Base-by-base conservation (phyloP, 768 basidiomycete genomes). In the Hericium coralloides region DNA sequence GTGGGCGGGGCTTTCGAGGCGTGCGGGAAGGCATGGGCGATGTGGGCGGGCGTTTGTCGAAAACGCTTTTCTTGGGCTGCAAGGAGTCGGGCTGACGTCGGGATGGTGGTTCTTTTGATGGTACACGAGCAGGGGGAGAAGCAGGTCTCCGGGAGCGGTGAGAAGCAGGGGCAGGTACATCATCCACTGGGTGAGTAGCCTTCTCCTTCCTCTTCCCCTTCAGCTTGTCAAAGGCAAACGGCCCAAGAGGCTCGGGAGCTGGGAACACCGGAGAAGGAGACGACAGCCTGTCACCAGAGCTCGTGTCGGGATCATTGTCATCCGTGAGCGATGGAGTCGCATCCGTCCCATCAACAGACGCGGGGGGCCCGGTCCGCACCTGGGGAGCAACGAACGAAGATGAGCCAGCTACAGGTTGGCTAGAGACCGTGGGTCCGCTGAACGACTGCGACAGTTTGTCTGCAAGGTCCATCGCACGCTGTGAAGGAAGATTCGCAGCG, bases 41-140 rank as follows among this genome's bases (percentile, higher is more conserved):
- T 20, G 73, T 74, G 0, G 87, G 87, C 0, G 75, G 76, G 1
- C 88, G 83, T 59, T 74, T 81, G 41, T 79, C 75, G 62, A 89
- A 84, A 4, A 80, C 25, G 62, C 77, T 52, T 15, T n/a, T 41
- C 0, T 37, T 17, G 36, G 53, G 23, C 20, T 31, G 52, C 26
- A 41, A 14, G 12, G 52, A 38, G 47, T 25, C 55, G 51, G 0
- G 54, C 60, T 2, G 39, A 51, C 1, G 56, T 61, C 5, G 53
- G 59, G 2, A 52, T 2, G 26, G 5, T 31, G 56, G 1, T 17
- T 52, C 39, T 41, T 41, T 41, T 1, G 39, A 14, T 41, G 39
- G 4, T 18, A 41, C 12, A 4, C 39, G 39, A 3, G 39, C 39
- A 18, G 14, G 39, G n/a, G 26, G 26, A 31, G 26, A 31, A 31